Evolutionary conservation across 2,329 filamentous ascomycete genomes (phyloP).

Genomic region (Metarhizium guizhouense): DNA sequence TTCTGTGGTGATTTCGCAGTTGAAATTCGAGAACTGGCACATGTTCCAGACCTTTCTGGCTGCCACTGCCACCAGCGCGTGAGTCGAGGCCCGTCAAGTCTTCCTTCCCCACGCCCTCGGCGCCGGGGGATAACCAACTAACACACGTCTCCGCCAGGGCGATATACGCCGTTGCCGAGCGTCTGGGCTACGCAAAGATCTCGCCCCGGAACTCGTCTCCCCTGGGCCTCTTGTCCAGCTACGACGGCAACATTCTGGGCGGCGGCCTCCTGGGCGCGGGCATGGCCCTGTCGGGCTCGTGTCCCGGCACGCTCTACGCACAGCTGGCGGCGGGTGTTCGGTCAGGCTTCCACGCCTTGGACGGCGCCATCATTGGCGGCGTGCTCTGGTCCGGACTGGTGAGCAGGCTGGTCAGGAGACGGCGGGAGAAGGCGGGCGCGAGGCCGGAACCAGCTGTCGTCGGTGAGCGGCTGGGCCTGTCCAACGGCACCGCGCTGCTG

Average conservation of each 20-base stretch:
- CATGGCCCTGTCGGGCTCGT: constrained; percentile 57
- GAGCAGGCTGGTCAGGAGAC: constrained; percentile 22
- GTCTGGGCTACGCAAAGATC: constrained; percentile 31
- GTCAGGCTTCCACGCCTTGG: constrained; percentile 42
- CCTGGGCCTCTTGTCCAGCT: constrained; percentile 41
- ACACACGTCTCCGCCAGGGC: constrained; percentile 22
- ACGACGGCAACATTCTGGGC: constrained; percentile 58
- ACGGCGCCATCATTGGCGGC: constrained; percentile 47
- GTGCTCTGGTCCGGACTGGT: constrained; percentile 40
- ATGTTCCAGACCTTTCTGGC: constrained; percentile 58
- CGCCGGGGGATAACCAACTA: too few relatives aligned
- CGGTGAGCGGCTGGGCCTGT: constrained; percentile 30
- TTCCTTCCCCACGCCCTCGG: too few relatives aligned
- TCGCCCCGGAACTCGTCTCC: constrained; percentile 41
- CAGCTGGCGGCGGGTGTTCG: constrained; percentile 47
- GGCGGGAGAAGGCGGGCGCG: constrained; percentile 15
- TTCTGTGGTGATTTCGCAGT: constrained; percentile 49
- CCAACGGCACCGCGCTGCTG: constrained; percentile 26
- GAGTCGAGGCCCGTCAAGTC: constrained; percentile 20
- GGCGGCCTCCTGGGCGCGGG: constrained; percentile 54
- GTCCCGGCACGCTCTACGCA: constrained; percentile 55
- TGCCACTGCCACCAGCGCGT: constrained; percentile 54
- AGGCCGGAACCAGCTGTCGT: constrained; percentile 24
- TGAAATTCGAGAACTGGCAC: constrained; percentile 52
- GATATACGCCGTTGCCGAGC: constrained; percentile 36